phyloP scores from a whole-genome alignment of 129 eudicot species.

The Flaveria bidentis region DNA sequence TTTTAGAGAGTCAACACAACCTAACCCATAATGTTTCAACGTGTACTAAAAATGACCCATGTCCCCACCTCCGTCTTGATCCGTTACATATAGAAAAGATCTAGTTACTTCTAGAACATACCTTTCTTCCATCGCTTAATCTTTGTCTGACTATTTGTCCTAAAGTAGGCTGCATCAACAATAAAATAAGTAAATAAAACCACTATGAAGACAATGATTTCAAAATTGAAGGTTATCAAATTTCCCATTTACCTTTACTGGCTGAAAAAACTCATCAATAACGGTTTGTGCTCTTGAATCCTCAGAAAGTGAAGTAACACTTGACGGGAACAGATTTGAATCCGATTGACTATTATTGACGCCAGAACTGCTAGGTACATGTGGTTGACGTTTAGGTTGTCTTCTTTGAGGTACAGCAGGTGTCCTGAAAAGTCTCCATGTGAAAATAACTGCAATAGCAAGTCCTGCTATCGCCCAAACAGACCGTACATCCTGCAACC shows the following conservation, averaged over 20 bases:
- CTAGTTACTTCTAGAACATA: conserved; percentile 29
- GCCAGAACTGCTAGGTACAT: conserved; percentile 64
- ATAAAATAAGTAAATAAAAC: conserved; percentile 5
- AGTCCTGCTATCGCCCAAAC: conserved; percentile 85
- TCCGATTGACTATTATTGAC: conserved; percentile 40
- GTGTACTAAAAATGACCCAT: background rate
- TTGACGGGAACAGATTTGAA: conserved; percentile 41
- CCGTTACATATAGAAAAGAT: too few relatives aligned
- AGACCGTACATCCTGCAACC: conserved; percentile 64
- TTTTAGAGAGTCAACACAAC: background rate
- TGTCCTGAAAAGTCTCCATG: conserved; percentile 73
- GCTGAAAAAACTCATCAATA: conserved; percentile 84
- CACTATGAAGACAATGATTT: conserved; percentile 5
- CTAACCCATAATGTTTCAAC: background rate
- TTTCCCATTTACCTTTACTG: conserved; percentile 55
- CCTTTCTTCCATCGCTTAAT: conserved; percentile 96
- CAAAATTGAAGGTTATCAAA: background rate
- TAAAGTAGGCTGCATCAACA: conserved; percentile 73
- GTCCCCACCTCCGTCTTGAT: background rate
- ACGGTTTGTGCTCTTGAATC: conserved; percentile 68
- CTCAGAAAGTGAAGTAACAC: conserved; percentile 51
- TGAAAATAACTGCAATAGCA: conserved; percentile 76
- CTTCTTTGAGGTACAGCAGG: conserved; percentile 71
- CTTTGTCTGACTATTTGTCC: conserved; percentile 90
- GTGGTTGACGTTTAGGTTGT: conserved; percentile 67